Evolutionary conservation across 2,329 filamentous ascomycete genomes (phyloP).

Genomic region (Aspergillus sclerotialis): DNA sequence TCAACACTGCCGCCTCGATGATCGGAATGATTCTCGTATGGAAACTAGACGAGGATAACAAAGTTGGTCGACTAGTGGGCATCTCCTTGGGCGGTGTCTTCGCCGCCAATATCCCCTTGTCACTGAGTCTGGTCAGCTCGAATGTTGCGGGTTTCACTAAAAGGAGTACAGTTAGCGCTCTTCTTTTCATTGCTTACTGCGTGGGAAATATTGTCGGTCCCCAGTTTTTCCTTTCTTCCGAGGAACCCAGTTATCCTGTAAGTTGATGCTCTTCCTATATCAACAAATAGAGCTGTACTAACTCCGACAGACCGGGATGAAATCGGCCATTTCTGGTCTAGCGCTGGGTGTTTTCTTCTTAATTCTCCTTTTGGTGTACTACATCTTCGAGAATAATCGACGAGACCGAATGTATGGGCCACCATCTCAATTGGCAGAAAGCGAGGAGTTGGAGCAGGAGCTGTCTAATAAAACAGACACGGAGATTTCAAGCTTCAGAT

Average conservation of each 20-base stretch:
- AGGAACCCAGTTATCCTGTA: constrained; percentile 26
- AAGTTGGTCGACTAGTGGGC: constrained; percentile 22
- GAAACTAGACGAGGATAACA: constrained; percentile 16
- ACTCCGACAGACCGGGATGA: constrained; percentile 24
- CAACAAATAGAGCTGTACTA: too few relatives aligned
- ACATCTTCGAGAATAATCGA: constrained; percentile 23
- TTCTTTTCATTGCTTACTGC: constrained; percentile 42
- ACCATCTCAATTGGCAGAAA: constrained; percentile 14
- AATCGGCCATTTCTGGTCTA: constrained; percentile 23
- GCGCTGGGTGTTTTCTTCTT: constrained; percentile 23
- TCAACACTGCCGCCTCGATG: constrained; percentile 21
- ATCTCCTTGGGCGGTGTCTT: constrained; percentile 25
- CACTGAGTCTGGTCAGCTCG: constrained; percentile 26
- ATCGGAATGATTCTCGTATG: constrained; percentile 29
- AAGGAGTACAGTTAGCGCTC: constrained; percentile 31
- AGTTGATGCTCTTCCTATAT: constrained; percentile 8
- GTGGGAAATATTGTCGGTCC: constrained; percentile 28
- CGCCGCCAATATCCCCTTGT: constrained; percentile 28
- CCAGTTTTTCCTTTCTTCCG: constrained; percentile 23
- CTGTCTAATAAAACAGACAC: constrained; percentile 28
- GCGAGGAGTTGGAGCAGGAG: constrained; percentile 21
- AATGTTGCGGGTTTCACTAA: constrained; percentile 33
- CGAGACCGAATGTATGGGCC: constrained; percentile 21
- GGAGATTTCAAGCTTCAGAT: constrained; percentile 29
- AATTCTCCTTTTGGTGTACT: constrained; percentile 20